Evolutionary conservation across 2,329 filamentous ascomycete genomes (phyloP), one percentile per base, ranked within the genome.

Genomic region (Phyllosticta paracitricarpa): DNA sequence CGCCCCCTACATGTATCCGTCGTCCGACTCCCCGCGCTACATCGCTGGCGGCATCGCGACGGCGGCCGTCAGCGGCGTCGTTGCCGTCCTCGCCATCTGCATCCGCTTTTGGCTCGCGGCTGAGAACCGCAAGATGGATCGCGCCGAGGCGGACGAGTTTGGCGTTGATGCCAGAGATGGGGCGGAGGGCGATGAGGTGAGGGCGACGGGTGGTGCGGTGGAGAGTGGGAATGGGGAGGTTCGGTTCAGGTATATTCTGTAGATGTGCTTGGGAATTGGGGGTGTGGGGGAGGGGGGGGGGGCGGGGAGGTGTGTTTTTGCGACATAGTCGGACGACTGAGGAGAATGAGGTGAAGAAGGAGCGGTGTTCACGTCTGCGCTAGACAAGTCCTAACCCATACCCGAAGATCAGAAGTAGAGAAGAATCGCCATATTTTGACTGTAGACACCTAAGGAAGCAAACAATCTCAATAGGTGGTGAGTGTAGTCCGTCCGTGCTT

Each of bases 21-120:
- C 57, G 2, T 63, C 68, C 2, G 70, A 71, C 1, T 72, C 68
- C 1, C 76, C 75, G 1, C 68, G 69, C 25, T 77, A 76, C 61
- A 66, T 75, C 5, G 68, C 74, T 7, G 74, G 71, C 1, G 72
- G 72, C 0, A 69, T 64, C 57, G 73, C 73, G 2, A 75, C 71
- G 4, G 72, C 74, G 3, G 69, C 56, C 1, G 70, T 77, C 26
- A 71, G 71, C 19, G 54, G 75, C 5, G 12, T 72, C 2, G 73
- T 75, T n/a, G 72, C 71, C 0, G 51, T 68, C 1, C 24, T 77
- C 26, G 72, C 75, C 3, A 62, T 73, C 7, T 59, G 70, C 1
- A 68, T 75, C 56, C 69, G 75, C 12, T 58, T 71, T 0, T 65
- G 72, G 17, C 71, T 75, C 62, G 63, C 62, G 1, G 64, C 65